Base-by-base conservation (phyloP, 176 grass and related monocot genomes). In the Aegilops bicornis region DNA sequence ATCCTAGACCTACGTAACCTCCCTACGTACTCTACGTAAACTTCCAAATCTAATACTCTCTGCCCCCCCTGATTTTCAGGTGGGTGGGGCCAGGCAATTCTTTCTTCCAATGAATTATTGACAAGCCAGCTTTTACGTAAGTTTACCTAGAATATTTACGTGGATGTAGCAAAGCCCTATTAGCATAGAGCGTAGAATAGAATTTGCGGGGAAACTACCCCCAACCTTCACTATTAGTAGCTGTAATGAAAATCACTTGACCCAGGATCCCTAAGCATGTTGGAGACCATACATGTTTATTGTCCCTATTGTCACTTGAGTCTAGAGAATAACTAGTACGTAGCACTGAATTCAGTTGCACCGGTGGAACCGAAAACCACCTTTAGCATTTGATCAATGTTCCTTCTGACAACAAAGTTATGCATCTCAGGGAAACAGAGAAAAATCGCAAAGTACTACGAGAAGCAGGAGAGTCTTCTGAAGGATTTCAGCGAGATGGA, bases 381-480 rank as follows among this genome's bases (percentile, higher is more conserved):
- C 27, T 29, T 56, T 3, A 20, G 17, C 7, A 24, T 77, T 35
- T 33, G 29, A 58, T 77, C 48, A 33, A 62, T 23, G 54, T 58
- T 22, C 54, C 54, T 22, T 22, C 0, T 58, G 52, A 59, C 0
- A 59, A 59, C 0, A 59, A 9, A 3, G 7, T 22, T 80, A 24
- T 12, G 1, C 9, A 86, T 87, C 36, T 65, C 81, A 98, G 96
- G 91, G 4, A 96, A 96, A 69, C 89, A 98, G 30, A 80, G 88
- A 7, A 98, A 96, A 81, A 88, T 98, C 20, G 92, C 96, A n/a
- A 96, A 94, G 73, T 98, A 94, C 86, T 98, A 98, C 80, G 88
- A 91, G 86, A 94, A 96, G 68, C 96, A 98, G 85, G 93, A 93
- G 25, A 91, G 74, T 39, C 88, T 98, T 4, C 82, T 98, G 0